Evolutionary conservation across 768 basidiomycete species (phyloP), one percentile per base, ranked within the genome.

Genomic region (Melanogaster broomeanus): DNA sequence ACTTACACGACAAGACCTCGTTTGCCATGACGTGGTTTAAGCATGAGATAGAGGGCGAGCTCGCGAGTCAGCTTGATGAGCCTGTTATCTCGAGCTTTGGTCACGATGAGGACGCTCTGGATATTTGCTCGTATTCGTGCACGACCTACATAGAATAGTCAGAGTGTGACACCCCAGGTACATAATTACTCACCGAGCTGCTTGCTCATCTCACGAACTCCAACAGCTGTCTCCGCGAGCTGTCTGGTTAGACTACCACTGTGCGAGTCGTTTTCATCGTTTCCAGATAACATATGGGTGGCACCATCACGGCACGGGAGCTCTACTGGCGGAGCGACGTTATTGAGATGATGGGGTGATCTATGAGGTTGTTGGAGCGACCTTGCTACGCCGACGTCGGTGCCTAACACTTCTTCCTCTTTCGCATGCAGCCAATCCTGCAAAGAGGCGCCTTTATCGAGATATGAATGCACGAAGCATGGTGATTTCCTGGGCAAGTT

Each of bases 191-290:
- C 60, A 93, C 96, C 97, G 16, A 99, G 85, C 69, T 96, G 92
- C 70, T 96, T 96, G 82, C 93, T 96, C 93, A 98, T 95, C 72
- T 99, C 97, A 42, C 97, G 81, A 11, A 99, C 97, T 34, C 93
- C 90, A 12, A 93, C 91, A 16, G 97, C 97, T 18, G 97, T 99
- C 74, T 96, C 96, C 8, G 96, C 97, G 13, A 99, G 78, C 60
- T 94, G 92, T 65, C 82, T 87, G 6, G 97, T 98, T 61, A 98
- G 71, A 65, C 87, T 95, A 38, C 82, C 80, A 1, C 80, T 81
- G 55, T 82, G 84, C 40, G 85, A 86, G 21, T 90, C 85, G 25
- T 87, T 85, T 27, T 84, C 85, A 42, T 78, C 80, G 41, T 30
- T 46, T 25, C 50, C 42, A 16, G 64, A 37, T 35, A 65, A 45